Percentiles rank a stretch among this genome's conserved stretches.
Conservation (phyloP, 495 filamentous ascomycete genomes). For the Evansstolkia leycettana region DNA sequence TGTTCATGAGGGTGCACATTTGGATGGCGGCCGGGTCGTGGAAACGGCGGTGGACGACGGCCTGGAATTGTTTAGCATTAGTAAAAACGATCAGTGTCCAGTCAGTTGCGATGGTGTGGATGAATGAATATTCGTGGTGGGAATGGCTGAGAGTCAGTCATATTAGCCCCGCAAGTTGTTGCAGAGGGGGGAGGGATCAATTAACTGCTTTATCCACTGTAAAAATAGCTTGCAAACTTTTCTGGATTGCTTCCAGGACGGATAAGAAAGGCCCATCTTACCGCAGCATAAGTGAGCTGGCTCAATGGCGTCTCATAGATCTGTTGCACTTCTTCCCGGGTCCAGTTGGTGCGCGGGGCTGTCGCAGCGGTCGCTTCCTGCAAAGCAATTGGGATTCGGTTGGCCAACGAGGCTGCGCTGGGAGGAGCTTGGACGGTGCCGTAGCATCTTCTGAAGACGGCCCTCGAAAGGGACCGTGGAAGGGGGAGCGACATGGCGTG, state of each 20-base stretch:
- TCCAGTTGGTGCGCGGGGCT: slow-evolving; percentile 58
- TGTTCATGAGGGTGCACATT: slow-evolving; percentile 87
- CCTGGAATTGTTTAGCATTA: no score
- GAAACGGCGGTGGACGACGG: slow-evolving; percentile 64
- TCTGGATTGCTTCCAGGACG: no score
- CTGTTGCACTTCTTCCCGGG: slow-evolving; percentile 58
- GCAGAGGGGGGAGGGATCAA: no score
- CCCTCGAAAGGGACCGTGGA: slow-evolving; percentile 16
- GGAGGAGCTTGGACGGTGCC: slow-evolving; percentile 31
- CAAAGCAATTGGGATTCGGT: slow-evolving; percentile 25
- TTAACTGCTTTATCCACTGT: no score
- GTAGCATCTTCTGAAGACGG: slow-evolving; percentile 23
- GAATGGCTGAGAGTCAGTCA: no score
- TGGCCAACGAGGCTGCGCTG: slow-evolving; percentile 19
- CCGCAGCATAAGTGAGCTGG: slow-evolving; percentile 61
- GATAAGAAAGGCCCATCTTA: slow-evolving; percentile 28
- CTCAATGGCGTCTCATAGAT: slow-evolving; percentile 70
- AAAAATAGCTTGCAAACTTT: no score
- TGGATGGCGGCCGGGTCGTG: slow-evolving; percentile 69
- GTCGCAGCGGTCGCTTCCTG: slow-evolving; percentile 44
- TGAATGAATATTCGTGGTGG: no score
- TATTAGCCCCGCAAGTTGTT: no score
- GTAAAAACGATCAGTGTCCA: no score
- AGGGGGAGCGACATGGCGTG: slow-evolving; percentile 21
- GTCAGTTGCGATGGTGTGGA: no score